Evolutionary conservation across 2,329 filamentous ascomycete species (phyloP).

Genomic region (Reticulascus tulasneorum): DNA sequence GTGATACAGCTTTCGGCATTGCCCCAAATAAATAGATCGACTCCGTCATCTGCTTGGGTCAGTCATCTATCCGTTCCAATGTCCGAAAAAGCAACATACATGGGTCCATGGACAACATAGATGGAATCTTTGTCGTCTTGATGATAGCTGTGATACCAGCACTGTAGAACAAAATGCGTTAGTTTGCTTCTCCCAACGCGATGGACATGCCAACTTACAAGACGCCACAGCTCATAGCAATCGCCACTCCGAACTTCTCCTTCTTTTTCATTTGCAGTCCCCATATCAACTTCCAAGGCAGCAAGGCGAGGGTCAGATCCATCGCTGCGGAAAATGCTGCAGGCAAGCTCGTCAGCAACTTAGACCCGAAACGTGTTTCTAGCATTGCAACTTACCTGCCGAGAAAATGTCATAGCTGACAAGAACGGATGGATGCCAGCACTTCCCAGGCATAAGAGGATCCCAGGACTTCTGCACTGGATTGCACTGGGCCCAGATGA

Average conservation of each 20-base stretch:
- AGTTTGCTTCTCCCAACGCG: too few species aligned
- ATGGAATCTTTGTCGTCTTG: conserved; percentile 3
- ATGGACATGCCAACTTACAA: too few species aligned
- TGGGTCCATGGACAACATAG: too few species aligned
- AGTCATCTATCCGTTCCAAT: too few species aligned
- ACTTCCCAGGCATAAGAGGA: conserved; percentile 8
- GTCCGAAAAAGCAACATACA: too few species aligned
- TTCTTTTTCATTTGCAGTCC: conserved; percentile 26
- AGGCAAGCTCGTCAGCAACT: too few species aligned
- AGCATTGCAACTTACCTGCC: too few species aligned
- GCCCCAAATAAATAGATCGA: conserved; percentile 9
- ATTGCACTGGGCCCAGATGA: conserved; percentile 19
- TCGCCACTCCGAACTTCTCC: conserved; percentile 28
- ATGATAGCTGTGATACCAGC: conserved; percentile 8
- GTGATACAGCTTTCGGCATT: conserved; percentile 10
- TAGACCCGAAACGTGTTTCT: too few species aligned
- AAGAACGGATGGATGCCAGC: too few species aligned
- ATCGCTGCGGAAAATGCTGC: conserved; percentile 2
- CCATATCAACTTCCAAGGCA: conserved; percentile 27
- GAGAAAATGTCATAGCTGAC: too few species aligned
- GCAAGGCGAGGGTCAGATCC: conserved; percentile 19
- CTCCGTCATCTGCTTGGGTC: too few species aligned
- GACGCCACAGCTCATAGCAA: conserved; percentile 30
- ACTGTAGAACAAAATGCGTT: too few species aligned
- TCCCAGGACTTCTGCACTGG: conserved; percentile 15